Conservation (phyloP, 2,329 filamentous ascomycete species). For the Zymoseptoria brevis region DNA sequence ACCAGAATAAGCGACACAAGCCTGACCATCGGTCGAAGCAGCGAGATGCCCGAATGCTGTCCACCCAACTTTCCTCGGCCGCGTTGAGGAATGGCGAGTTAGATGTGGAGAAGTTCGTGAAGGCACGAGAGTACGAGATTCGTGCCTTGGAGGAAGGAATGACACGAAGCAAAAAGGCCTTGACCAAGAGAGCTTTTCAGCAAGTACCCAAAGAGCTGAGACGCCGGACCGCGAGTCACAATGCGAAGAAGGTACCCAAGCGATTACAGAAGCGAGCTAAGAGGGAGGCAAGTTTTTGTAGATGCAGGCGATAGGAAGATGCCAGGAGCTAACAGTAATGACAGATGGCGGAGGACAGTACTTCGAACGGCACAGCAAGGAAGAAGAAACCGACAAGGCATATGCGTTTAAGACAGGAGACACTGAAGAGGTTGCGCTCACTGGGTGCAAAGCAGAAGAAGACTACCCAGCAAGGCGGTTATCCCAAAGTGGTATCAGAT, state of each 20-base stretch:
- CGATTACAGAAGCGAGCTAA: constrained; percentile 62
- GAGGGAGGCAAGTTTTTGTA: constrained; percentile 39
- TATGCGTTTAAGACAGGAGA: constrained; percentile 61
- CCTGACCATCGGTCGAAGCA: constrained; percentile 20
- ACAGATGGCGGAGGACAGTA: constrained; percentile 85
- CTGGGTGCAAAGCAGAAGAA: constrained; percentile 47
- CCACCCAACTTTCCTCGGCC: constrained; percentile 39
- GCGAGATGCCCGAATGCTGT: constrained; percentile 40
- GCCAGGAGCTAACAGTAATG: constrained; percentile 10
- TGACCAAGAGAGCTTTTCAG: constrained; percentile 74
- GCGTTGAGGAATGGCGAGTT: constrained; percentile 67
- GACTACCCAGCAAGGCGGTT: constrained; percentile 29
- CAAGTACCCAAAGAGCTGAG: constrained; percentile 77
- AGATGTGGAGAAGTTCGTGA: constrained; percentile 75
- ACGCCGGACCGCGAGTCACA: constrained; percentile 86
- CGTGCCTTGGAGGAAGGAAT: constrained; percentile 76
- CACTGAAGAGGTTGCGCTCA: constrained; percentile 60
- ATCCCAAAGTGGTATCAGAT: constrained; percentile 17
- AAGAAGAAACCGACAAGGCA: constrained; percentile 51
- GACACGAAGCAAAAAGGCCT: constrained; percentile 57
- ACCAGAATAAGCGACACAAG: constrained; percentile 12
- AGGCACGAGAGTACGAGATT: constrained; percentile 83
- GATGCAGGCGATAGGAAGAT: background rate
- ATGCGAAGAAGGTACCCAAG: constrained; percentile 81
- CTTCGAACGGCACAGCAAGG: constrained; percentile 64